Evolutionary conservation across 163 green algal species (phyloP), one percentile per base, ranked within the genome.

Genomic region (Scenedesmus sp.): DNA sequence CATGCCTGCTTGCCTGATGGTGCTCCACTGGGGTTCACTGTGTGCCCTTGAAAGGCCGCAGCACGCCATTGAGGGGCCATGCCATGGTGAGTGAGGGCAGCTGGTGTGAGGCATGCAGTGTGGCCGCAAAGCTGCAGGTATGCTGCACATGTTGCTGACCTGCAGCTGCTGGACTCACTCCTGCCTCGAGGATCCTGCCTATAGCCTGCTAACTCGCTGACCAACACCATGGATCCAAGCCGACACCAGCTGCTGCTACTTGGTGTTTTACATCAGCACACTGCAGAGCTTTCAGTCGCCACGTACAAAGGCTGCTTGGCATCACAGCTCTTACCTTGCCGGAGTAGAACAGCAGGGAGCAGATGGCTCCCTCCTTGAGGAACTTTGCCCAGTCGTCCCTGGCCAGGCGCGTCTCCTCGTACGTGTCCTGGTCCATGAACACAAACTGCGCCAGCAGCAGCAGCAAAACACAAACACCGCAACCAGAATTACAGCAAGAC

Each of bases 401-500:
- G 16, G 91, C 94, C 5, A 99, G 34, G n/a, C 98, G 96, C 10
- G 95, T 98, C 97, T 99, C 98, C 95, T 99, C 98, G 90, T 99
- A 99, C 0, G 95, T 98, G 34, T 95, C 92, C 93, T 98, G 98
- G 95, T 99, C 97, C 98, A 99, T 99, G 95, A 99, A 99, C 20
- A 99, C 97, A 91, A 97, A 99, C 92, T 97, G 90, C 55, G 87
- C 4, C 26, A 66, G 12, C 55, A 91, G 10, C 26, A 66, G 12
- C 6, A 34, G 34, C 52, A 12, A 90, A 23, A 13, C 5, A 83
- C 1, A 70, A 10, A 76, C 23, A 9, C 83, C 9, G 20, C 4
- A 70, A 26, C 67, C 3, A 54, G 54, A 70, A 15, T 15, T 20
- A 15, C 62, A 70, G 62, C 62, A 70, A 1, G 73, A 9, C n/a